A percentile compares a stretch with the other conserved stretches of the same genome.
Conservation (phyloP, 306 rosid species). For the Cucumis cinereus region DNA sequence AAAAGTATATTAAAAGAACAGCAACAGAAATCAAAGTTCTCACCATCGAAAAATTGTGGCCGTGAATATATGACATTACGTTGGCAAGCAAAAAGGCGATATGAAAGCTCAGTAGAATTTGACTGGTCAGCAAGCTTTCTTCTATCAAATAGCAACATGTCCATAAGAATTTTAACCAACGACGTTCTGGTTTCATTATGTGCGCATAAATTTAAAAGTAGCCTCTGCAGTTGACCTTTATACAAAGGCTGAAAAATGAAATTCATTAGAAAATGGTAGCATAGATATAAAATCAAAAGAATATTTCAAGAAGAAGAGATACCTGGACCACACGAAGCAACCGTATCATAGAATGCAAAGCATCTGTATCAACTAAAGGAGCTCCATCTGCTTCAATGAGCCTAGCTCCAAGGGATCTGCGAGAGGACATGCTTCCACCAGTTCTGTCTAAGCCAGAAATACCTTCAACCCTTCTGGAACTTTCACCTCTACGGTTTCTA, state of each 20-base stretch:
- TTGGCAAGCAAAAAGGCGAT: conserved; percentile 83
- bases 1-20: background rate
- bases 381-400: conserved; percentile 89
- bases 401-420: conserved; percentile 60
- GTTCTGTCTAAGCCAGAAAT: conserved; percentile 53
- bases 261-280: conserved; percentile 10
- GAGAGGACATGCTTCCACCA: conserved; percentile 56
- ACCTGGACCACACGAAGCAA: conserved; percentile 93
- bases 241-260: conserved; percentile 67
- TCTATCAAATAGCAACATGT: conserved; percentile 66
- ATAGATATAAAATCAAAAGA: background rate
- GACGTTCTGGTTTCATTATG: conserved; percentile 74
- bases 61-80: conserved; percentile 88
- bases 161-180: conserved; percentile 80
- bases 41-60: conserved; percentile 79
- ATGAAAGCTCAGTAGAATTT: conserved; percentile 42
- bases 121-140: conserved; percentile 37
- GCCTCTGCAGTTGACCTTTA: conserved; percentile 95
- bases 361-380: conserved; percentile 70
- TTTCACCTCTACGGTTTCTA: conserved; percentile 84
- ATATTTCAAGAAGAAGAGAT: background rate
- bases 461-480: conserved; percentile 73
- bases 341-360: conserved; percentile 76
- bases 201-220: conserved; percentile 80
- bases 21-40: conserved; percentile 13